These are phyloP conservation scores for Aspergillus eucalypticola DNA, from an alignment of 2,329 filamentous ascomycete species.

Conservation along the genomic window DNA sequence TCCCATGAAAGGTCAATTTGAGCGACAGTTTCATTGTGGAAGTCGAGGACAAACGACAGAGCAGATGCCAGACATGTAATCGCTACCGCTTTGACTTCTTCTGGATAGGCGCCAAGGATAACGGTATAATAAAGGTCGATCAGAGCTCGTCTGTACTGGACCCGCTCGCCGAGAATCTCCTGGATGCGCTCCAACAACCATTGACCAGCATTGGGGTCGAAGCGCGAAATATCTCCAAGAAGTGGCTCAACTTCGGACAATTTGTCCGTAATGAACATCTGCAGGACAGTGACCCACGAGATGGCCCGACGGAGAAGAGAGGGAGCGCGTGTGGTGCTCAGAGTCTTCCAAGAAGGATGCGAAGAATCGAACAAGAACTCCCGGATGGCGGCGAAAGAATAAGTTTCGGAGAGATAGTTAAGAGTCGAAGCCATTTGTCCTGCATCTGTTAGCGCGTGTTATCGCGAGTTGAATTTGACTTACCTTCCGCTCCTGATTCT, in stretches of 20 bases:
- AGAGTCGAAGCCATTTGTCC: constrained; percentile 23
- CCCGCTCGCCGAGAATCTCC: constrained; percentile 23
- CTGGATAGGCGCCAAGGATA: constrained; percentile 27
- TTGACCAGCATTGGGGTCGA: constrained; percentile 36
- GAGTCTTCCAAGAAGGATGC: constrained; percentile 27
- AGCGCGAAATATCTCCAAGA: constrained; percentile 27
- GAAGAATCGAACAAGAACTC: constrained; percentile 30
- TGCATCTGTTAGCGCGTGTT: constrained; percentile 17
- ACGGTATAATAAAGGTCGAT: constrained; percentile 34
- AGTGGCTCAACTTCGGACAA: constrained; percentile 24
- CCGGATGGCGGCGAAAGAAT: constrained; percentile 31
- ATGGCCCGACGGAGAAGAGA: constrained; percentile 40
- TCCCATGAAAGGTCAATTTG: constrained; percentile 32
- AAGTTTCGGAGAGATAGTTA: constrained; percentile 24
- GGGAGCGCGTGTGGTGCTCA: constrained; percentile 33
- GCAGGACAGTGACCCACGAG: constrained; percentile 33
- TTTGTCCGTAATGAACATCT: constrained; percentile 22
- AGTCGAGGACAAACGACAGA: constrained; percentile 31
- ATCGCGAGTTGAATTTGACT: neutral
- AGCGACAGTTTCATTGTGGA: constrained; percentile 15
- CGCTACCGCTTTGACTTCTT: constrained; percentile 31
- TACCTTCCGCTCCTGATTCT: constrained; percentile 33
- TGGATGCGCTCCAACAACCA: constrained; percentile 39
- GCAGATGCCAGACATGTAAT: constrained; percentile 37
- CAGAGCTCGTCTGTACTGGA: constrained; percentile 25